Percentiles rank a stretch among this genome's conserved stretches.
These are phyloP conservation scores for Barnettozyma botsteinii DNA, from an alignment of 805 yeast genomes.

Conservation along the genomic window DNA sequence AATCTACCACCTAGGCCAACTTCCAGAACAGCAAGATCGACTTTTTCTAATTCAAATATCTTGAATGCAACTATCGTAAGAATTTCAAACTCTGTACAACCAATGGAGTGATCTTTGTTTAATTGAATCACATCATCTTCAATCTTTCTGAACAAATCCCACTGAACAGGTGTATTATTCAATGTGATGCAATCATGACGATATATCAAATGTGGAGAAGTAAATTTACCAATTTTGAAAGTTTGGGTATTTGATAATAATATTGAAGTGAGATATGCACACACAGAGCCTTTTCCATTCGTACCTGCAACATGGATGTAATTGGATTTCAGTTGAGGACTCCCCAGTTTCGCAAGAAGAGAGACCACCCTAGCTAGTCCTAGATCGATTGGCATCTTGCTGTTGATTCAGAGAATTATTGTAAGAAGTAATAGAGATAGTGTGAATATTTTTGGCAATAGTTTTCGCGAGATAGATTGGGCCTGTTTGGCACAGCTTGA, in stretches of 20 bases:
- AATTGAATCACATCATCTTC: constrained; percentile 36
- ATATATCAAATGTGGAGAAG: constrained; percentile 77
- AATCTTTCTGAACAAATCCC: constrained; percentile 38
- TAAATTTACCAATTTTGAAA: constrained; percentile 67
- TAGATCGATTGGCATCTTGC: constrained; percentile 39
- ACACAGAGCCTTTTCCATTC: constrained; percentile 92
- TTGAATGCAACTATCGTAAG: constrained; percentile 82
- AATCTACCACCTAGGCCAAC: constrained; percentile 89
- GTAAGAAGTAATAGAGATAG: too few species aligned
- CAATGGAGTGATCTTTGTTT: constrained; percentile 38
- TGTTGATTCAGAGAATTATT: too few species aligned
- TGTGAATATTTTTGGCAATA: too few species aligned
- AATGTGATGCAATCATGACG: constrained; percentile 74
- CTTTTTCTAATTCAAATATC: constrained; percentile 53
- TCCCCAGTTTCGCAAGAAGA: constrained; percentile 48
- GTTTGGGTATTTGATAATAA: constrained; percentile 38
- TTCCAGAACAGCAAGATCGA: constrained; percentile 80
- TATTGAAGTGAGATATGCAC: constrained; percentile 71
- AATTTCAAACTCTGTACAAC: constrained; percentile 85
- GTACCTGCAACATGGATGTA: constrained; percentile 95
- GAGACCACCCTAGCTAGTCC: constrained; percentile 47
- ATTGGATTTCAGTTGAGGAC: constrained; percentile 60
- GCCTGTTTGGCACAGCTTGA: too few species aligned
- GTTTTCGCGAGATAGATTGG: too few species aligned
- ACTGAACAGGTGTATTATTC: constrained; percentile 50